Evolutionary conservation across 2,329 filamentous ascomycete genomes (phyloP), one percentile per base, ranked within the genome.

Genomic region (Periconia sp.): DNA sequence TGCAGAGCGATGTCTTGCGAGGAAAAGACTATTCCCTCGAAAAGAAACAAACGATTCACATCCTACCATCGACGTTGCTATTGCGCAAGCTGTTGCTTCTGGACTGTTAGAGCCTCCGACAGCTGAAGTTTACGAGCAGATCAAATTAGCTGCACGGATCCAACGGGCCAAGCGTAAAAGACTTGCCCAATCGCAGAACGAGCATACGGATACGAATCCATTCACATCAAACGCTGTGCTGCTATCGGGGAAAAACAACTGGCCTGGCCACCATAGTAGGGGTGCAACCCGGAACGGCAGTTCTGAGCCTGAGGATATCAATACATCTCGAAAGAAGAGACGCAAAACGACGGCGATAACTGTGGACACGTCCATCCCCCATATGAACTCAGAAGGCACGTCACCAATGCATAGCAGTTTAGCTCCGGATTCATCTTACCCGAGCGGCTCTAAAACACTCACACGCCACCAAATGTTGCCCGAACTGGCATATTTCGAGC

Each of bases 381-480:
- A 5, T 8, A 27, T 3, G 5, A 27, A 8, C 23, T 27, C 23
- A 8, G 23, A 27, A 27, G 3, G 23, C 8, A 27, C 23, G 23
- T 27, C 23, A 27, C 23, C 23, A 27, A 8, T 8, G 23, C 23
- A 27, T 27, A 27, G 23, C 8, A 27, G 8, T 27, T 27, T 27
- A 27, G 23, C 23, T 27, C 23, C 23, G 15, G 9, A 30, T n/a
- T 1, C 19, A 41, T 10, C n/a, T 5, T 30, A 44, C 14, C 14
- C 37, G 15, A 49, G 46, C 18, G 41, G n/a, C 1, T 64, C 64
- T 1, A 58, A 13, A 20, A 65, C 55, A 7, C 57, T 65, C 1
- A 64, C 63, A 30, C 15, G 17, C 1, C 51, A 64, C 46, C 63
- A 69, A 33, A 23, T 40, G 0, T 52, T 69, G 14, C 67, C 67